phyloP scores from a whole-genome alignment of 2,329 filamentous ascomycete species.

The Talaromyces funiculosus region DNA sequence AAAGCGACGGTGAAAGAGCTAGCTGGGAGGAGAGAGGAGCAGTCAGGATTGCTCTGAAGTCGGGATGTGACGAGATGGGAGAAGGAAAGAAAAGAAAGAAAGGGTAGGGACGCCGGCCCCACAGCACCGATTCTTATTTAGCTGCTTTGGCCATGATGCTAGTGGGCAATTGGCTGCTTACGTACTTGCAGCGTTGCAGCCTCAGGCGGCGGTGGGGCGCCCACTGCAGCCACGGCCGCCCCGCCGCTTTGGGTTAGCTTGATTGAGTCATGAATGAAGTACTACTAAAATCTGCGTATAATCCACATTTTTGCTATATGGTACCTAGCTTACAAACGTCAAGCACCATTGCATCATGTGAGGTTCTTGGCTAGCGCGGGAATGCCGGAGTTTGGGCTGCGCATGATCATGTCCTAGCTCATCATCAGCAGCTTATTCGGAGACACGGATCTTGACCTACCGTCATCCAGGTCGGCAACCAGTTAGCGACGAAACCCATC shows the following conservation, averaged over 20 bases:
- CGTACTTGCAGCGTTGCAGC: not conserved
- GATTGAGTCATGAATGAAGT: no score
- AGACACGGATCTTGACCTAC: slow-evolving; percentile 10
- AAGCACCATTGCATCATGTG: not conserved
- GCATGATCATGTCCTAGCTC: not conserved
- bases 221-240: not conserved
- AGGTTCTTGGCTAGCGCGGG: not conserved
- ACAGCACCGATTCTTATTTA: not conserved
- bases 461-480: slow-evolving; percentile 13
- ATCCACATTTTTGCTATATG: no score
- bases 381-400: not conserved
- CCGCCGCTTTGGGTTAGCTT: not conserved
- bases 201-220: not conserved
- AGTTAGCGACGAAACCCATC: slow-evolving; percentile 7
- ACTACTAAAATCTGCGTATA: no score
- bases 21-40: not conserved
- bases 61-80: not conserved
- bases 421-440: not conserved
- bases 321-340: not conserved
- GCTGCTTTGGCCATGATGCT: not conserved
- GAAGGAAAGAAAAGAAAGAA: not conserved
- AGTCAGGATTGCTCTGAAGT: not conserved
- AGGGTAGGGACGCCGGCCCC: not conserved
- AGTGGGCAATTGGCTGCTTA: not conserved
- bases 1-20: not conserved